phyloP scores from a whole-genome alignment of 805 yeast genomes.

The Lachancea quebecensis region DNA sequence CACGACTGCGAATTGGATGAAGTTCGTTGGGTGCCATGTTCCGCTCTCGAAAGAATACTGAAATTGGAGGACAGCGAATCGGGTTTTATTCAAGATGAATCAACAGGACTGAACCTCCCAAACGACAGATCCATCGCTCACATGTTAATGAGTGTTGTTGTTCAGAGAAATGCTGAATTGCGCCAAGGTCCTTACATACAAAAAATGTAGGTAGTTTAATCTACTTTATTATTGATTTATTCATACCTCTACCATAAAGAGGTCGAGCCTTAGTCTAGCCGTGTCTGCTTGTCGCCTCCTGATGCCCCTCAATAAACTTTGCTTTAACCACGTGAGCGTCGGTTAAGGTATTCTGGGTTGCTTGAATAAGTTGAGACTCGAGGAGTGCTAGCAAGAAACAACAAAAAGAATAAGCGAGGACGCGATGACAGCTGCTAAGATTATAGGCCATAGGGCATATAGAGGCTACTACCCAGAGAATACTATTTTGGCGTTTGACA shows the following conservation, averaged over 20 bases:
- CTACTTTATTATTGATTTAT: neutral
- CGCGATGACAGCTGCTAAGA: conserved; percentile 8
- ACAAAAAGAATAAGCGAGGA: neutral
- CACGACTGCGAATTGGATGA: conserved; percentile 84
- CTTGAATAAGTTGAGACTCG: neutral
- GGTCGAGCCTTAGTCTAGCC: no score
- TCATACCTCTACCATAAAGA: neutral
- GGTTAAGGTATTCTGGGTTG: neutral
- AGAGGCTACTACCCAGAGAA: conserved; percentile 39
- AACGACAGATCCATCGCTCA: conserved; percentile 26
- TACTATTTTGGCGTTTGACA: conserved; percentile 39
- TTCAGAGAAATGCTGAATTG: conserved; percentile 7
- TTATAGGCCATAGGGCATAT: conserved; percentile 33
- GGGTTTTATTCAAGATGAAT: conserved; percentile 8
- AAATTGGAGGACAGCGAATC: conserved; percentile 2
- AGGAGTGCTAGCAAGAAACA: no score
- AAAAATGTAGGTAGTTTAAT: no score
- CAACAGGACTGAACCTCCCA: conserved; percentile 14
- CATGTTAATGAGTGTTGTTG: conserved; percentile 19
- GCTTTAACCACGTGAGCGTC: neutral
- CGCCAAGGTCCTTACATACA: no score
- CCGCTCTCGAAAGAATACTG: conserved; percentile 34
- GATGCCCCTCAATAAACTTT: neutral
- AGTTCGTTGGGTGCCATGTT: conserved; percentile 75
- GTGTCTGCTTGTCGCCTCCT: neutral